Evolutionary conservation across 305 asterid genomes (phyloP).

Genomic region (Lippia alba): DNA sequence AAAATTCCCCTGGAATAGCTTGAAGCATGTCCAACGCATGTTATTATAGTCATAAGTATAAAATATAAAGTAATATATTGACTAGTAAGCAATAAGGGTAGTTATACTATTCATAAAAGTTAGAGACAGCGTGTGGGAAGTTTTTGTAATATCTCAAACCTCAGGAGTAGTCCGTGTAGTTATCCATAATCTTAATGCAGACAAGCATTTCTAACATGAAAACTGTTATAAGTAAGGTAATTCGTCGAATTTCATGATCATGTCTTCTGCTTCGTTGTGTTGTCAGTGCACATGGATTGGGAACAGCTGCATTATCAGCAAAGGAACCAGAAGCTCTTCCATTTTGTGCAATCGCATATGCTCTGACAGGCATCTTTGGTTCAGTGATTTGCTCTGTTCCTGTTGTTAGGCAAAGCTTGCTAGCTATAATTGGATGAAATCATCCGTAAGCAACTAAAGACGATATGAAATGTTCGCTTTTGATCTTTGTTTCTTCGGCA

Average conservation of each 20-base stretch:
- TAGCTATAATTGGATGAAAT: slow-evolving; percentile 72
- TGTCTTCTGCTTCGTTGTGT: background rate
- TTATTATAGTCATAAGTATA: no score
- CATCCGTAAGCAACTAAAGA: background rate
- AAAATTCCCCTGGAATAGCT: no score
- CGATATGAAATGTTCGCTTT: no score
- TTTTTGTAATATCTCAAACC: no score
- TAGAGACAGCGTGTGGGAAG: no score
- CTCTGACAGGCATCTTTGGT: slow-evolving; percentile 90
- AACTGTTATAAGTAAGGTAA: no score
- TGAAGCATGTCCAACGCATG: no score
- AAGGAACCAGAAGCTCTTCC: slow-evolving; percentile 99
- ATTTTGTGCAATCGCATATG: slow-evolving; percentile 96
- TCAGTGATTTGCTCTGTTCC: slow-evolving; percentile 93
- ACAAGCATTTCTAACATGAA: background rate
- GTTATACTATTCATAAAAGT: no score
- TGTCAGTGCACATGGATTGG: slow-evolving; percentile 91
- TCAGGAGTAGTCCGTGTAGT: no score
- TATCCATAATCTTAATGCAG: background rate
- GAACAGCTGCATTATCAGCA: slow-evolving; percentile 97
- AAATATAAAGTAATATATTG: no score
- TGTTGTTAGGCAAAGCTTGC: slow-evolving; percentile 84
- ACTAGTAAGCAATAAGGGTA: no score
- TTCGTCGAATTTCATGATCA: background rate
- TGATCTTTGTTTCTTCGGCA: no score